These are phyloP conservation scores for Erodium maritimum DNA, from an alignment of 345 rosid species.

Conservation along the genomic window DNA sequence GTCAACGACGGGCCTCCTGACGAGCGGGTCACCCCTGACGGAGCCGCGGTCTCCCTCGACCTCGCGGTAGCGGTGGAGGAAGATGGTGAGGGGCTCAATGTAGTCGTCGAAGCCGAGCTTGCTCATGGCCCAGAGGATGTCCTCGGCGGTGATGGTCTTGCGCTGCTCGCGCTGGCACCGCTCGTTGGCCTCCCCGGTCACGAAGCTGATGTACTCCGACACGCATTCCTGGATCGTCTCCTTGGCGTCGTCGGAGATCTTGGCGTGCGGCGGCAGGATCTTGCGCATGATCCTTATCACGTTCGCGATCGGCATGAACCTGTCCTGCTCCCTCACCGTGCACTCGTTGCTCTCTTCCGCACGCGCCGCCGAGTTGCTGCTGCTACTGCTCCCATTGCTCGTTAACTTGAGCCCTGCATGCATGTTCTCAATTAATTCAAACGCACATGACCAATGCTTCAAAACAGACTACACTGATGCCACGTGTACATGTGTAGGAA, in stretches of 20 bases:
- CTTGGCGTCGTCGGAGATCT: slow-evolving; percentile 26
- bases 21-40: neutral
- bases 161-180: slow-evolving; percentile 28
- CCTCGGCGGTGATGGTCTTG: slow-evolving; percentile 25
- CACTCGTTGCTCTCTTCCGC: no score
- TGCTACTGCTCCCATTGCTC: no score
- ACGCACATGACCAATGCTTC: no score
- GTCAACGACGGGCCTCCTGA: no score
- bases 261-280: slow-evolving; percentile 22
- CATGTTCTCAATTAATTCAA: no score
- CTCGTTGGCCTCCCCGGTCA: slow-evolving; percentile 27
- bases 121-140: slow-evolving; percentile 22
- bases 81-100: slow-evolving; percentile 15
- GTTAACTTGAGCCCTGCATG: no score
- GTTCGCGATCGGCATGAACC: slow-evolving; percentile 26
- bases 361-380: no score
- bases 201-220: slow-evolving; percentile 27
- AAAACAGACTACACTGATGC: no score
- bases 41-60: slow-evolving; percentile 8
- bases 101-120: slow-evolving; percentile 25
- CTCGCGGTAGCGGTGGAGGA: slow-evolving; percentile 17
- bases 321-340: slow-evolving; percentile 17
- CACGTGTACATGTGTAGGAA: no score
- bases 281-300: slow-evolving; percentile 25
- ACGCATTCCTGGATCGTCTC: slow-evolving; percentile 27